These are phyloP conservation scores for Hanseniaspora taiwanica DNA, from an alignment of 805 yeast species.

Conservation along the genomic window DNA sequence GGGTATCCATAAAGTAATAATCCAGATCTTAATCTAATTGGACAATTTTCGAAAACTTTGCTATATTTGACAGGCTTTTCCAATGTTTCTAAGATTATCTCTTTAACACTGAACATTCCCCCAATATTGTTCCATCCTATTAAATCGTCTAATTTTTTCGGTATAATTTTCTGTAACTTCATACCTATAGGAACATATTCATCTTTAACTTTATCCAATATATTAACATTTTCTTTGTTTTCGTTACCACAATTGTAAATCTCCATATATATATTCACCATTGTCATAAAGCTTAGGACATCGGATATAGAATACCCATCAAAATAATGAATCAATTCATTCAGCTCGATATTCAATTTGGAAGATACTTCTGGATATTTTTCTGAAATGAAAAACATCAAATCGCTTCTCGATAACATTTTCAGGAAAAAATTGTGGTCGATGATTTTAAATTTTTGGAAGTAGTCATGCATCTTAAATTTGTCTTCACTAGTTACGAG, in stretches of 20 bases:
- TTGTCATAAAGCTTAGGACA: conserved; percentile 15
- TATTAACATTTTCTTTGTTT: no score
- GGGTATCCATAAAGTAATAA: conserved; percentile 88
- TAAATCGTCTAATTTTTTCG: background rate
- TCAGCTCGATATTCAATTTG: background rate
- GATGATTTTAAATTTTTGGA: background rate
- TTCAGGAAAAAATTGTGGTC: background rate
- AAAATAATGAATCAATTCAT: background rate
- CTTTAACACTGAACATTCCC: conserved; percentile 67
- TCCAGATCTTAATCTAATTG: conserved; percentile 80
- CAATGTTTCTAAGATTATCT: conserved; percentile 65
- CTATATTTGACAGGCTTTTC: conserved; percentile 98
- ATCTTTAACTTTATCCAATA: conserved; percentile 44
- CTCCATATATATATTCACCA: conserved; percentile 17
- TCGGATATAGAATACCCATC: conserved; percentile 8
- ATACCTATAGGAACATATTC: conserved; percentile 81
- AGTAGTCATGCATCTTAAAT: background rate
- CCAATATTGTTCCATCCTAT: conserved; percentile 81
- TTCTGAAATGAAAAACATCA: background rate
- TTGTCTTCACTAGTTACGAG: background rate
- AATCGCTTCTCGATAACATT: background rate
- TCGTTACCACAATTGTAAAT: conserved; percentile 25
- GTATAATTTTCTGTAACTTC: conserved; percentile 51
- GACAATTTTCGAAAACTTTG: conserved; percentile 83
- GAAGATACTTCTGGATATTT: background rate